A percentile compares a stretch with the other conserved stretches of the same genome.
Conservation (phyloP, 2,329 filamentous ascomycete genomes). For the Orbilia oligospora region DNA sequence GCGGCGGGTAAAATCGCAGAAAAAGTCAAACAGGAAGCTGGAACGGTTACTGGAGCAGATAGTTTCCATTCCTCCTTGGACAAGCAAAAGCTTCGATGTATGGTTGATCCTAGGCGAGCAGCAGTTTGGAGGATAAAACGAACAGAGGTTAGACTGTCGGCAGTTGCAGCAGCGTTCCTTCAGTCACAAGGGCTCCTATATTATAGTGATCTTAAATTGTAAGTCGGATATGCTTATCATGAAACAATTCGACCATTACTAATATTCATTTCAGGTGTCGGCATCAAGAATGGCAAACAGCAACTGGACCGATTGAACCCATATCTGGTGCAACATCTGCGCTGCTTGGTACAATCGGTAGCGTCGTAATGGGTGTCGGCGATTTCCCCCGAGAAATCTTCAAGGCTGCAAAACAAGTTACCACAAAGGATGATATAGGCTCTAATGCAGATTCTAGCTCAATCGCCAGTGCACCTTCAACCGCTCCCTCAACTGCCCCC, state of each 20-base stretch:
- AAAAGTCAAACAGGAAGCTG: constrained; percentile 77
- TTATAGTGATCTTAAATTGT: constrained; percentile 81
- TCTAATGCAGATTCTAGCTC: constrained; percentile 39
- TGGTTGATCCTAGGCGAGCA: constrained; percentile 76
- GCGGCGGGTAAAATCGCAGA: constrained; percentile 74
- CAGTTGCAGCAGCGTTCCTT: constrained; percentile 77
- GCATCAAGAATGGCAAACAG: constrained; percentile 78
- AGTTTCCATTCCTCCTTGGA: constrained; percentile 76
- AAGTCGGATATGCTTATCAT: constrained; percentile 65
- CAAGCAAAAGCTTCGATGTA: constrained; percentile 76
- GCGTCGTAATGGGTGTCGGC: constrained; percentile 84
- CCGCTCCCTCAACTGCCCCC: constrained; percentile 12
- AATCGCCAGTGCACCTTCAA: constrained; percentile 6
- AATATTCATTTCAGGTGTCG: constrained; percentile 39
- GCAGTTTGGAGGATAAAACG: constrained; percentile 83
- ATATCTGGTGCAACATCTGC: constrained; percentile 83
- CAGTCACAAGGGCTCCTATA: constrained; percentile 77
- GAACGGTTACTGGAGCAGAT: constrained; percentile 75
- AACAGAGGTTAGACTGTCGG: constrained; percentile 77
- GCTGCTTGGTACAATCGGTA: constrained; percentile 84
- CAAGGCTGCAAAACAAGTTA: constrained; percentile 66
- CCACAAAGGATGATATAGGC: constrained; percentile 62
- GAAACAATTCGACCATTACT: not conserved
- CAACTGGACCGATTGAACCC: constrained; percentile 83
- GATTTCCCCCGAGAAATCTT: constrained; percentile 76